These are phyloP conservation scores for Kernera saxatilis DNA, from an alignment of 345 rosid species.

Conservation along the genomic window DNA sequence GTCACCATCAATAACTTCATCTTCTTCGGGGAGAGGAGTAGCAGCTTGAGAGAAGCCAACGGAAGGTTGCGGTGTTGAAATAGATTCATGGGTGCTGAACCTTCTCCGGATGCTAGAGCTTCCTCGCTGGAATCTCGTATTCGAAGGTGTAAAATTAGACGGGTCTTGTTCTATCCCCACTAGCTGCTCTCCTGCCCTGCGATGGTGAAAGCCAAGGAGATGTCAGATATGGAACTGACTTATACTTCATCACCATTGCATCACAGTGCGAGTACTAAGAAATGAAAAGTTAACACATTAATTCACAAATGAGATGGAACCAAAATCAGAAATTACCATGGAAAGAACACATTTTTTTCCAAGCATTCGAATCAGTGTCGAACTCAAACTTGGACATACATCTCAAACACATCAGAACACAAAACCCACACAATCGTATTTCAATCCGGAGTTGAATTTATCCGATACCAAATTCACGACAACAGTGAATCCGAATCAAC, in stretches of 20 bases:
- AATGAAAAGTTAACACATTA: background rate
- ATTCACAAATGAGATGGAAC: background rate
- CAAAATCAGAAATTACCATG: background rate
- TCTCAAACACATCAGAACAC: background rate
- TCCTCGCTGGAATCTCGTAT: conserved; percentile 95
- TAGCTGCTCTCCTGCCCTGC: conserved; percentile 93
- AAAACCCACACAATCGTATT: background rate
- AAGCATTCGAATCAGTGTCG: background rate
- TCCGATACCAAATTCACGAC: background rate
- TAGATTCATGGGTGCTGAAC: conserved; percentile 69
- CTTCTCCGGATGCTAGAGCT: conserved; percentile 90
- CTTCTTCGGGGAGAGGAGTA: conserved; percentile 82
- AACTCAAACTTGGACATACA: background rate
- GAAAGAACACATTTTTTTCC: background rate
- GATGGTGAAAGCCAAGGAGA: background rate
- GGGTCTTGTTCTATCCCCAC: conserved; percentile 93
- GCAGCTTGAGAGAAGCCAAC: conserved; percentile 66
- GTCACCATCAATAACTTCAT: conserved; percentile 69
- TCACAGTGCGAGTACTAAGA: background rate
- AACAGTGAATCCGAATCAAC: background rate
- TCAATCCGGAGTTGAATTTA: background rate
- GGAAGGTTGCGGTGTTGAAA: conserved; percentile 62
- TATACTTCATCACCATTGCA: background rate
- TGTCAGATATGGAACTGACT: background rate
- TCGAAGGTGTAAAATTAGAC: conserved; percentile 77